Evolutionary conservation across 805 yeast genomes (phyloP), one percentile per base, ranked within the genome.

Genomic region (Maudiozyma serrabonitensis): DNA sequence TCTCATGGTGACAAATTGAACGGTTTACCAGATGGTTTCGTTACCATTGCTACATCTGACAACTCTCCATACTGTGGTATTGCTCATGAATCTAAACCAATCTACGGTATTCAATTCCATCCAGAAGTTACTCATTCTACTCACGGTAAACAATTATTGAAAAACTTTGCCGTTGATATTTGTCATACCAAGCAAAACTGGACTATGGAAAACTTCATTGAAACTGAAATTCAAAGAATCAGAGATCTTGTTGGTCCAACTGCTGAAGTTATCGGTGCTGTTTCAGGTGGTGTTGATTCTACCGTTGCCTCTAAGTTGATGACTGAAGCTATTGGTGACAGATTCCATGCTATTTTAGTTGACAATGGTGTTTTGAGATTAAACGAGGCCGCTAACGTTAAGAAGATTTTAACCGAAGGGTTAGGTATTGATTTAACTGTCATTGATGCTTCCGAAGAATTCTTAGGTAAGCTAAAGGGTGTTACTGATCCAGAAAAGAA

Each of bases 201-300:
- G 99, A 85, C 91, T 51, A 93, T 93, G 99, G 87, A 84, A 74
- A 93, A 93, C 77, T 93, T 93, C 71, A 87, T 93, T 64, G 96
- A 88, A 62, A 88, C 96, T 56, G 99, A 93, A 76, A 90, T 93
- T 63, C 81, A 85, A 58, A 83, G 99, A 72, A 93, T 93, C 61
- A 80, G 89, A 70, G 76, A 79, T 48, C 75, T 91, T 57, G 97
- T 93, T 58, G 99, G 99, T 47, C 97, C 96, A 58, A 83, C 89
- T 50, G 98, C 96, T 50, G 98, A 93, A 73, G 99, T 93, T 56
- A 93, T 93, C 65, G 99, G 99, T 73, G 99, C 99, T 49, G 99
- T 93, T 56, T 88, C 96, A 47, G 99, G 99, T 64, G 99, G 99
- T 75, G 99, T 93, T 55, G 99, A 93, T 73, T 93, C 99, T 47